Evolutionary conservation across 2,329 filamentous ascomycete genomes (phyloP), one percentile per base, ranked within the genome.

Genomic region (Colletotrichum musicola): DNA sequence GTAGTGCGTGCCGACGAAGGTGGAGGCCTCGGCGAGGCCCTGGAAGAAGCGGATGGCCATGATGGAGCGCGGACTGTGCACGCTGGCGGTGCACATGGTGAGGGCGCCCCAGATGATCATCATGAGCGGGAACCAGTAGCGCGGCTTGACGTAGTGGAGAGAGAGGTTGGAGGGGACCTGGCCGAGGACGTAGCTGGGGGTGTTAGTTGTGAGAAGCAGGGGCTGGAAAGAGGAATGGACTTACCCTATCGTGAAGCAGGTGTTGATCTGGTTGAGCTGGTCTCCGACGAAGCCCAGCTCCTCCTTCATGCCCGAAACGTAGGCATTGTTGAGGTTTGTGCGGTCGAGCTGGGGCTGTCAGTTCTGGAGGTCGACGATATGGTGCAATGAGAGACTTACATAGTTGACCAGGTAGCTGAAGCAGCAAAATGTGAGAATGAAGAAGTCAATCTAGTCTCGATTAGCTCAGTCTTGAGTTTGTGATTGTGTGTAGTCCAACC

Each of bases 391-490:
- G 12, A 14, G 7, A 67, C 83, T 42, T 72, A 85, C 84, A 70
- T 87, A 87, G 73, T 87, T 87, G 72, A 85, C 79, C 63, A 88
- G 84, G 73, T 87, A 88, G 71, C 82, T 85, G 57, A 90, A 74
- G 73, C 88, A 90, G 76, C 88, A 90, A 73, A 90, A 90, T 0
- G 86, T 88, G 51, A 90, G 76, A 72, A 90, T 90, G 77, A 90
- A 90, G 73, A 89, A 90, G 74, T 90, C 88, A 55, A 61, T 53
- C 58, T 61, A 14, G 2, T 3, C 27, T n/a, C 25, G n/a, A 9
- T 35, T 38, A 18, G 46, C 5, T 22, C 20, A 49, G 46, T 5
- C 1, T 12, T 4, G 2, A 13, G 6, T 18, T 49, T n/a, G 18
- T 2, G 13, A 49, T 4, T 5, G 16, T 46, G 18, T 20, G 7